Base-by-base conservation (phyloP, 1,139 yeast species). In the Magnusiomyces suaveolens region DNA sequence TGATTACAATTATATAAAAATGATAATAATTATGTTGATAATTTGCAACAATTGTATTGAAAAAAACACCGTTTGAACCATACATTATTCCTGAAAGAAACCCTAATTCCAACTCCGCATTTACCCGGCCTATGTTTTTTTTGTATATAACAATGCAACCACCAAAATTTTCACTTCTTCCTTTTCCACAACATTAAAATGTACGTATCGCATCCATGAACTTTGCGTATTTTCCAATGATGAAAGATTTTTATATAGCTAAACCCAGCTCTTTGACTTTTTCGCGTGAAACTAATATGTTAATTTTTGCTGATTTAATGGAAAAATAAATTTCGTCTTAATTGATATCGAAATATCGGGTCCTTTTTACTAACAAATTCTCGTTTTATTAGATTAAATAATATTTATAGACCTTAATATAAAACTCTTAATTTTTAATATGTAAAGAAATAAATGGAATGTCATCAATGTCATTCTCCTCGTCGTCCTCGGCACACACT, bases 391-490 rank as follows among this genome's bases (percentile, higher is more conserved):
- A n/a, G n/a, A n/a, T n/a, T 29, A 29, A 29, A 29, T 12, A 29
- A 29, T 29, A 6, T 29, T 29, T 6, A 29, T 29, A 29, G 6
- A 6, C 12, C 12, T 12, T 6, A 29, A 29, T 29, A 29, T 29
- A 29, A 29, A 29, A 24, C 24, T 80, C 4, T 78, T 46, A 69
- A 79, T 54, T 73, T 81, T 0, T 24, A 38, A 48, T 21, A 52
- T 64, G 67, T 18, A 66, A 57, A 43, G 67, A 81, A 57, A 89
- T 80, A 67, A 81, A 88, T 44, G 98, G 98, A 60, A 89, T 88
- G n/a, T 67, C 72, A 65, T 90, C 98, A 26, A 89, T 96, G 69
- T 94, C 98, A 68, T 92, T 97, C 44, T 94, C 99, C 53, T 83
- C 79, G 65, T 81, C 76, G 68, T 92, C 98, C 66, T 92, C 98